Evolutionary conservation across 129 eudicot species (phyloP), one percentile per base, ranked within the genome.

Genomic region (Tagetes patula): DNA sequence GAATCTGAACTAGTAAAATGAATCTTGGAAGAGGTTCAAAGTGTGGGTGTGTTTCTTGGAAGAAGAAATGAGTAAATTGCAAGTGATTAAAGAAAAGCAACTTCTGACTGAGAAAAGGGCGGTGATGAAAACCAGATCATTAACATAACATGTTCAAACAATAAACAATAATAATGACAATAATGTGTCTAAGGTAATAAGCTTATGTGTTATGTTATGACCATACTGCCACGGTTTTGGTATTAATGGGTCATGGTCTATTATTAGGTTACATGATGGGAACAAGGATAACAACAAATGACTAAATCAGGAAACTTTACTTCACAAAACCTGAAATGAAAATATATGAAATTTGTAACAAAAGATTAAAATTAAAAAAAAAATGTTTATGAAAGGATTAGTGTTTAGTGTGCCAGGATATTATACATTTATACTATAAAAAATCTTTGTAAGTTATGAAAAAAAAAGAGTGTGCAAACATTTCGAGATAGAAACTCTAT

Each of bases 101-200:
- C 9, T 55, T 56, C 2, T 45, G 49, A 74, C 2, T 45, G 49
- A 74, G 70, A 47, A 62, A 63, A 63, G 77, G 70, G 63, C 63
- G 63, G 71, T 63, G 77, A 62, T 38, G 37, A 71, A 72, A 78
- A 71, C 77, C 82, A 71, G 82, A 79, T 79, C 69, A 50, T 64
- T 55, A 65, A 47, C 73, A 79, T 55, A 65, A 47, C 73, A 79
- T 67, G 82, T 71, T 79, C 36, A 78, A 72, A 72, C 12, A n/a
- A 20, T 70, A 63, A 62, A 72, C 27, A 20, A 20, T 20, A 20
- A 20, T 20, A 20, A 20, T 20, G 0, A 20, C 27, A 77, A 77
- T 61, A 70, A 41, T 49, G 39, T 69, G 42, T 45, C 9, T 27
- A 20, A 20, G 27, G 27, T 20, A 20, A 20, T 20, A 20, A 20